Percentiles rank a stretch among this genome's conserved stretches.
phyloP scores from a whole-genome alignment of 306 rosid genomes.

The Medicago ruthenica region DNA sequence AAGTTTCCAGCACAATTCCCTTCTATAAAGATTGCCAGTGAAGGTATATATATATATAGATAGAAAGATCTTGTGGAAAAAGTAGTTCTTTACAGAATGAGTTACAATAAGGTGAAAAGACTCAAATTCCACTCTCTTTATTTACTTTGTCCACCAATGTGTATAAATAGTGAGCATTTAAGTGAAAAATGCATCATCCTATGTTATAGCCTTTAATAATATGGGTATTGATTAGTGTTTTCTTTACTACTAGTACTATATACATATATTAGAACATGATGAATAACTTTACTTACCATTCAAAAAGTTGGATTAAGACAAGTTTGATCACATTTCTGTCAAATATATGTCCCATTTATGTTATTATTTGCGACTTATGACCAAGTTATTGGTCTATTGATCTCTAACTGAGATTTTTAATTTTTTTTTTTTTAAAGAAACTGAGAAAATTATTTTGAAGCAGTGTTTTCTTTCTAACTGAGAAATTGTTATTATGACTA shows the following conservation, averaged over 20 bases:
- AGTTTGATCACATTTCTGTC: conserved; percentile 27
- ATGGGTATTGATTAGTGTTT: conserved; percentile 33
- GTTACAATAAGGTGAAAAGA: conserved; percentile 53
- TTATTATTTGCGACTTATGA: conserved; percentile 33
- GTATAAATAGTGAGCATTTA: conserved; percentile 45
- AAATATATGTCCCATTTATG: conserved; percentile 36
- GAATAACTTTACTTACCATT: conserved; percentile 37
- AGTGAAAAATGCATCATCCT: conserved; percentile 50
- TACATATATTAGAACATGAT: conserved; percentile 16
- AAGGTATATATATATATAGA: conserved; percentile 46
- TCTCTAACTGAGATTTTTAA: background rate
- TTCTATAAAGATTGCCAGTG: conserved; percentile 47
- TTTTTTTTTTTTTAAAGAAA: no score
- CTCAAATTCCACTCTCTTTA: conserved; percentile 59
- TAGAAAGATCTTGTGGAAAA: conserved; percentile 58
- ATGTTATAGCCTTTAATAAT: conserved; percentile 46
- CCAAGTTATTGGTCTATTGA: background rate
- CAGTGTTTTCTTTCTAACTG: background rate
- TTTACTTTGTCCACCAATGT: conserved; percentile 44
- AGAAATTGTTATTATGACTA: background rate
- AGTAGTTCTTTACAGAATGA: conserved; percentile 56
- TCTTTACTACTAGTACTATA: conserved; percentile 11
- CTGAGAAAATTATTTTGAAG: no score
- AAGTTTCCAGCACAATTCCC: conserved; percentile 51
- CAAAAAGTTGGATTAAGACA: conserved; percentile 37